Base-by-base conservation (phyloP, 495 filamentous ascomycete species). In the Bryoglossum gracile region DNA sequence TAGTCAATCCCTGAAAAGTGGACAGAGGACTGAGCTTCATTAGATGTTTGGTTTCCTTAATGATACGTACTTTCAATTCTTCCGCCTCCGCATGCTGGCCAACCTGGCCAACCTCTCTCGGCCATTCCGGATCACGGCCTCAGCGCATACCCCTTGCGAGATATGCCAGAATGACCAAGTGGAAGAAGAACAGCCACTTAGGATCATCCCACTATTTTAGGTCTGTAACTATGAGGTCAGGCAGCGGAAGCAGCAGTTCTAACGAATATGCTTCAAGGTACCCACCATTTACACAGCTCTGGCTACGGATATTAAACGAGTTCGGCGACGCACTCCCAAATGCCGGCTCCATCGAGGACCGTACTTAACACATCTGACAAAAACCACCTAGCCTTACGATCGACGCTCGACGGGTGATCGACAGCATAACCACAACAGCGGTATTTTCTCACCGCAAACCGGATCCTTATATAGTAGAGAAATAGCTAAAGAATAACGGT, bases 141-240 rank as follows among this genome's bases (percentile, higher is more conserved):
- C 48, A 48, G 37, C 43, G 48, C 48, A 56, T 52, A 48, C 36
- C 43, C 48, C 48, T 43, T 56, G 54, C 48, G 48, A 56, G 48
- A 56, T 47, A 47, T 52, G 48, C 54, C 54, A 51, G 38, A 51
- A 56, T 37, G 51, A 51, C 30, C 41, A 56, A 48, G 41, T 47
- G 41, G 53, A 56, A 43, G 53, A 56, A 56, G 48, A 46, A 51
- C 42, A 56, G 53, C 47, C 48, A 47, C 52, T 50, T 22, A 50
- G 38, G 39, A 50, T 46, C 32, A 55, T 55, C 24, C 41, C 32
- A 28, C 14, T 43, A 23, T 43, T 32, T 39, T 44, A 43, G 38
- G 37, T 49, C 37, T 44, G 40, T 44, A 43, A 38, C 23, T 8
- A 35, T 36, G 30, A 21, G 13, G 28, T 8, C 8, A 40, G 37